phyloP scores from a whole-genome alignment of 345 rosid species.

The Salix exigua region DNA sequence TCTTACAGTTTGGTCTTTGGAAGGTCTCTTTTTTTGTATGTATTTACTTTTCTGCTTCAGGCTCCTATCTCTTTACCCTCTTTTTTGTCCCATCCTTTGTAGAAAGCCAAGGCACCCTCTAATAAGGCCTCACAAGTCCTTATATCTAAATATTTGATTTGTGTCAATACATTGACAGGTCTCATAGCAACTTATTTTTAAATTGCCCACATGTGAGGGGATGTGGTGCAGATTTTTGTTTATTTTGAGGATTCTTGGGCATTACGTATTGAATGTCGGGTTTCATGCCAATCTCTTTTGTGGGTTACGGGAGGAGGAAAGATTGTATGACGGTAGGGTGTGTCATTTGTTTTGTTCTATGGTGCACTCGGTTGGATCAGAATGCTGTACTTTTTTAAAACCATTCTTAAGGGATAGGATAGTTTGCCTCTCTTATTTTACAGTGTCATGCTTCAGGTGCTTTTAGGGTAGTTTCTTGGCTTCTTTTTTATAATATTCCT shows the following conservation, averaged over 20 bases:
- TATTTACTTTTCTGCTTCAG: background rate
- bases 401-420: background rate
- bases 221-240: background rate
- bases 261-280: background rate
- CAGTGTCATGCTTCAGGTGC: background rate
- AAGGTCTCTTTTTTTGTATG: background rate
- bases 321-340: background rate
- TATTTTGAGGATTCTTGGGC: background rate
- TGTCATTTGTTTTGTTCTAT: background rate
- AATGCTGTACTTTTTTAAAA: background rate
- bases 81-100: background rate
- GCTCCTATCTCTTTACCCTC: background rate
- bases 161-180: background rate
- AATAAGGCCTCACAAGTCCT: background rate
- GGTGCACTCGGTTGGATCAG: background rate
- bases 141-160: background rate
- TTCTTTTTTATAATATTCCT: background rate
- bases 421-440: background rate
- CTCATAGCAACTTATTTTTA: background rate
- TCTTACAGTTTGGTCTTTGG: background rate
- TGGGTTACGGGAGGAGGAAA: background rate
- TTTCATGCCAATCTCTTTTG: background rate
- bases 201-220: background rate
- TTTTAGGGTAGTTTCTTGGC: background rate
- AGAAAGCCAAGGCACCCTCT: background rate